phyloP scores from a whole-genome alignment of 2,329 filamentous ascomycete genomes.

The Arthrobotrys megalospora region DNA sequence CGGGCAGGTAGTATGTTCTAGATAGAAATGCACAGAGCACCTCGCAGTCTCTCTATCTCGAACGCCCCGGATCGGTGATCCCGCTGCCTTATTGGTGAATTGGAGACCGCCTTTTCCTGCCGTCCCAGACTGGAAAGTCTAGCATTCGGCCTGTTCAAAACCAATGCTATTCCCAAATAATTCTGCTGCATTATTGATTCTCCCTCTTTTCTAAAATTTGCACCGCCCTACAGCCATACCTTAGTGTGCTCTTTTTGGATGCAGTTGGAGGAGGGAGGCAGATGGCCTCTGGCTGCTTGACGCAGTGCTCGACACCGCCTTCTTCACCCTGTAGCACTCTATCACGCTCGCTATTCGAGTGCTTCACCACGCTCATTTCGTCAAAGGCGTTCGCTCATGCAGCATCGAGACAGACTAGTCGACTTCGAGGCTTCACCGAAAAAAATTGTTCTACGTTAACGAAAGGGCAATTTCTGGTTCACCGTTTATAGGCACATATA shows the following conservation, averaged over 20 bases:
- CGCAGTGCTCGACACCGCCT: slow-evolving; percentile 57
- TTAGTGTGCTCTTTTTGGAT: slow-evolving; percentile 40
- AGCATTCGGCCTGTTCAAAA: slow-evolving; percentile 49
- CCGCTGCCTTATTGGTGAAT: slow-evolving; percentile 23
- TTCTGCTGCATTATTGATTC: slow-evolving; percentile 37
- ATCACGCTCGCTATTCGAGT: slow-evolving; percentile 52
- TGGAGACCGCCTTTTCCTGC: slow-evolving; percentile 18
- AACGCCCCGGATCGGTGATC: slow-evolving; percentile 36
- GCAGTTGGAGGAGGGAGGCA: slow-evolving; percentile 53
- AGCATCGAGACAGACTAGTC: slow-evolving; percentile 39
- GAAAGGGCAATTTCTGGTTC: slow-evolving; percentile 26
- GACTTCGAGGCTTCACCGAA: slow-evolving; percentile 27
- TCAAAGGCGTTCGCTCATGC: slow-evolving; percentile 42
- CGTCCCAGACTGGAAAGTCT: slow-evolving; percentile 47
- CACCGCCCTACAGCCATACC: slow-evolving; percentile 45
- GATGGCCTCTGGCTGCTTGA: slow-evolving; percentile 59
- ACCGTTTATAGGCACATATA: slow-evolving; percentile 35
- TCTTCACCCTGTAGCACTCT: slow-evolving; percentile 57
- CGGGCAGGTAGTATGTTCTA: slow-evolving; percentile 23
- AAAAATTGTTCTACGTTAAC: slow-evolving; percentile 25
- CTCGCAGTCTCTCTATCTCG: slow-evolving; percentile 48
- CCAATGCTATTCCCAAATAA: slow-evolving; percentile 48
- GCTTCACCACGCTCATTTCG: slow-evolving; percentile 57
- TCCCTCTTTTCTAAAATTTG: slow-evolving; percentile 54
- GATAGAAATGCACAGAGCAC: slow-evolving; percentile 26